Evolutionary conservation across 768 basidiomycete genomes (phyloP), one percentile per base, ranked within the genome.

Genomic region (Boletus patriciae): DNA sequence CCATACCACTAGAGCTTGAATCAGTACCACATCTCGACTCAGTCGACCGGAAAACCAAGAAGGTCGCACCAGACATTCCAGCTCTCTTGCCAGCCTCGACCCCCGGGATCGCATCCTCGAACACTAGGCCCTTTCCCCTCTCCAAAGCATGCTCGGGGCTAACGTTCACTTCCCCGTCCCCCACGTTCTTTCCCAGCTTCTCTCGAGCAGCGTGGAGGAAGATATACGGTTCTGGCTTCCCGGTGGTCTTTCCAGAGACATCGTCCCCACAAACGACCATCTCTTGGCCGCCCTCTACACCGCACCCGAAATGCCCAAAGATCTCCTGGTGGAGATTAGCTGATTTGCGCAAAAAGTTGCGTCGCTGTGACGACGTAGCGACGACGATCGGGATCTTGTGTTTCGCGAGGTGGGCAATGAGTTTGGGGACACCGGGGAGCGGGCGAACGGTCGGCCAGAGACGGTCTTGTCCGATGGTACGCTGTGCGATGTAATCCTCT

Each of bases 211-310:
- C 87, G 9, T 77, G 77, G 36, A 94, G 74, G 68, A 93, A 95
- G 36, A 92, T 84, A 66, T 92, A 92, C 18, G 92, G 91, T 29
- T 78, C 76, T 0, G 92, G 92, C 71, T 95, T 95, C n/a, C 88
- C 86, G 29, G 73, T 73, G 63, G 85, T 80, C 50, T 74, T 73
- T 38, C 78, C 75, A 59, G 77, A 68, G n/a, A 69, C 71, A 63
- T 92, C 91, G 59, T 93, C 88, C 27, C 79, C 85, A 65, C 92
- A 94, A 9, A 93, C 78, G 38, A 90, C 74, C 51, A 80, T 80
- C 7, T 77, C 82, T 41, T 77, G 23, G n/a, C 13, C 19, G 11
- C 50, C 57, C n/a, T 57, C 55, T 6, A 54, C 36, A 19, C 63
- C 67, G 34, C 61, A 70, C 34, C 68, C 62, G 15, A 70, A 70